phyloP scores from a whole-genome alignment of 306 rosid species.

The Parietaria judaica region DNA sequence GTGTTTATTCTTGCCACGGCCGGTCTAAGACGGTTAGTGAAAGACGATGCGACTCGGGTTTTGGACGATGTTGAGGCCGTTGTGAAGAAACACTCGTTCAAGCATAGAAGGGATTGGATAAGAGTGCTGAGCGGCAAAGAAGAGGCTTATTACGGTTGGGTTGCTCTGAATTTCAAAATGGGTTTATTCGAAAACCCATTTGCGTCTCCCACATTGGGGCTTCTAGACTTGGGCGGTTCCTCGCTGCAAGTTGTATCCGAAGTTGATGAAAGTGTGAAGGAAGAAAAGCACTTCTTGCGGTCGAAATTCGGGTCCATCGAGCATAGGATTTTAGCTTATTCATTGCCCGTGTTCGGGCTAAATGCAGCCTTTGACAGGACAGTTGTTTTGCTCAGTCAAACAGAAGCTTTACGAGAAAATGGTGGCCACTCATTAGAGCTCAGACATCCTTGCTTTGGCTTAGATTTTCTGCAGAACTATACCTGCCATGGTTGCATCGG shows the following conservation, averaged over 20 bases:
- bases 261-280: conserved; percentile 24
- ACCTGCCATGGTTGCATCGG: conserved; percentile 45
- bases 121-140: conserved; percentile 81
- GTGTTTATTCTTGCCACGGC: conserved; percentile 74
- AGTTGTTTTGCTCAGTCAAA: conserved; percentile 37
- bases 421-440: conserved; percentile 22
- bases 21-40: conserved; percentile 53
- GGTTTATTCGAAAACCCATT: conserved; percentile 33
- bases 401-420: conserved; percentile 22
- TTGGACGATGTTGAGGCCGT: conserved; percentile 51
- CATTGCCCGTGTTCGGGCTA: conserved; percentile 65
- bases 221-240: conserved; percentile 84
- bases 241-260: conserved; percentile 73
- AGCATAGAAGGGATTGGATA: conserved; percentile 50
- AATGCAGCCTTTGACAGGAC: conserved; percentile 82
- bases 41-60: conserved; percentile 30
- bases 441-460: conserved; percentile 62
- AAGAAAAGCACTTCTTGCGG: conserved; percentile 34
- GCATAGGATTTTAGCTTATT: conserved; percentile 42
- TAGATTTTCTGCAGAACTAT: conserved; percentile 41
- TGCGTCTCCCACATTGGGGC: conserved; percentile 48
- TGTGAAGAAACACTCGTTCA: conserved; percentile 36
- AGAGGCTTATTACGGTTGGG: conserved; percentile 91
- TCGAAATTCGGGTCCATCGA: conserved; percentile 41
- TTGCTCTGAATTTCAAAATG: conserved; percentile 73